phyloP scores from a whole-genome alignment of 2,329 filamentous ascomycete species.

The Trichoderma koningiopsis region DNA sequence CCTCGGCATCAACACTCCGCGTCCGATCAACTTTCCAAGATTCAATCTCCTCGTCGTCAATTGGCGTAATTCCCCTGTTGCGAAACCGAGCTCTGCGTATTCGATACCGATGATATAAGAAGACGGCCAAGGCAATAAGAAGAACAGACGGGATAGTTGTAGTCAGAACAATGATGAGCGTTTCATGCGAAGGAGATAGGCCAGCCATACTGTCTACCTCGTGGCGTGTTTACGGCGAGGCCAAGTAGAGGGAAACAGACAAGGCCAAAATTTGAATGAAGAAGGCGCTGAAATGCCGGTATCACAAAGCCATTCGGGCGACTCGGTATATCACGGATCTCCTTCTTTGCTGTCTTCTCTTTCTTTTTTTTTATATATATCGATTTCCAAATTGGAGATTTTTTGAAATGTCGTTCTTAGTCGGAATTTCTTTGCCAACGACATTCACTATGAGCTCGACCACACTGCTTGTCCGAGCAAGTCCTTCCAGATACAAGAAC shows the following conservation, averaged over 20 bases:
- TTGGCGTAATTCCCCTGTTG: slow-evolving; percentile 60
- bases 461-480: background rate
- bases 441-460: background rate
- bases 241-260: background rate
- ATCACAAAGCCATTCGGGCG: slow-evolving; percentile 24
- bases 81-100: slow-evolving; percentile 48
- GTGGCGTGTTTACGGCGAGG: background rate
- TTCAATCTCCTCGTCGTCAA: slow-evolving; percentile 66
- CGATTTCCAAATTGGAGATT: background rate
- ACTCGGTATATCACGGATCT: background rate
- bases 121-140: slow-evolving; percentile 38
- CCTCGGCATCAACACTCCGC: slow-evolving; percentile 29
- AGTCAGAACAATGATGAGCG: slow-evolving; percentile 54
- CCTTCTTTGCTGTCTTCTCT: background rate
- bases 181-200: slow-evolving; percentile 29
- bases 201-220: slow-evolving; percentile 19
- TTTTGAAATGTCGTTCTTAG: background rate
- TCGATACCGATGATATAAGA: slow-evolving; percentile 45
- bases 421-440: background rate
- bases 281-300: background rate
- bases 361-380: background rate
- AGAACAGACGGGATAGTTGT: slow-evolving; percentile 51
- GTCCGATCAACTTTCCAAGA: slow-evolving; percentile 56
- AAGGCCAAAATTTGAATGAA: background rate
- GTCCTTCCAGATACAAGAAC: background rate